phyloP scores from a whole-genome alignment of 805 yeast genomes.

The Candida rishiriensis region DNA sequence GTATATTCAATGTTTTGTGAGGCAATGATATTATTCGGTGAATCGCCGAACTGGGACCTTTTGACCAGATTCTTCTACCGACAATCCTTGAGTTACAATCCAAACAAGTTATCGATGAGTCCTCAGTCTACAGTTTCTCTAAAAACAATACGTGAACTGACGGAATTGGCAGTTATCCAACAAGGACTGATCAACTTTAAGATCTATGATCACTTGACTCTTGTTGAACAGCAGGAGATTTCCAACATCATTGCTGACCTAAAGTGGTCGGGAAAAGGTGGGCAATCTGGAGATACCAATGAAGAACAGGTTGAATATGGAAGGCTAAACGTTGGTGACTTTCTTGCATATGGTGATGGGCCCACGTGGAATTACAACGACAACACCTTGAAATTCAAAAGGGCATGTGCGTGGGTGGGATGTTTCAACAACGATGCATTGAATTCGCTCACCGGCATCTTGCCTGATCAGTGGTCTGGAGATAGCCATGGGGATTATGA shows the following conservation, averaged over 20 bases:
- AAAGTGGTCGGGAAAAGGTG: no score
- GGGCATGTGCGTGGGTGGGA: conserved; percentile 17
- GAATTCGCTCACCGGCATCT: no score
- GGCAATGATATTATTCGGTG: conserved; percentile 13
- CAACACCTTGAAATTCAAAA: conserved; percentile 12
- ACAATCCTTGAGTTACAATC: conserved; percentile 8
- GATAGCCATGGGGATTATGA: no score
- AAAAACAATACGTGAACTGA: neutral
- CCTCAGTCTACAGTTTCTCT: neutral
- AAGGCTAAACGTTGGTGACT: conserved; percentile 4
- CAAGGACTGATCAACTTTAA: no score
- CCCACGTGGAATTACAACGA: conserved; percentile 14
- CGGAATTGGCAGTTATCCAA: neutral
- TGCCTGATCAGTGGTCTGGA: no score
- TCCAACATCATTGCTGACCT: no score
- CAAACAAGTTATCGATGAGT: neutral
- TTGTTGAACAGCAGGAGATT: no score
- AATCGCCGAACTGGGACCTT: conserved; percentile 14
- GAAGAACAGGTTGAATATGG: neutral
- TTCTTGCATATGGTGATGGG: conserved; percentile 15
- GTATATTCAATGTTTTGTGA: conserved; percentile 10
- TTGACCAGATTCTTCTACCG: conserved; percentile 16
- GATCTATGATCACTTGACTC: no score
- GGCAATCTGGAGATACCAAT: neutral
- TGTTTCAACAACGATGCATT: neutral